Percentiles rank a stretch among this genome's conserved stretches.
These are phyloP conservation scores for Aspergillus chevalieri DNA, from an alignment of 2,329 filamentous ascomycete species.

Conservation along the genomic window DNA sequence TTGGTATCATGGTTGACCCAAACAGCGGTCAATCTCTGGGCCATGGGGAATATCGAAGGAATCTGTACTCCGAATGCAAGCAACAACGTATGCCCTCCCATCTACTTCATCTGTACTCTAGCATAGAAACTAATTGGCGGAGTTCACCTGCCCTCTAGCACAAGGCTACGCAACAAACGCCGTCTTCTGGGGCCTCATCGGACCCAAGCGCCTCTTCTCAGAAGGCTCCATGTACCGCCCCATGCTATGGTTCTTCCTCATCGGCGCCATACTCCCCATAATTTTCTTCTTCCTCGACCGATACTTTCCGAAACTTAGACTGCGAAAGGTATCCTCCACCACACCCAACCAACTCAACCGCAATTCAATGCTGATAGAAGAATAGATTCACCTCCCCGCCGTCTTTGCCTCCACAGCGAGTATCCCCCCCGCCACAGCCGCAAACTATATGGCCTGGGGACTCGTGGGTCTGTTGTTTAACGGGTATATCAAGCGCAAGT, in stretches of 20 bases:
- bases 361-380: not conserved
- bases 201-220: slow-evolving; percentile 60
- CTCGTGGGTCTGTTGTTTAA: slow-evolving; percentile 60
- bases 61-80: slow-evolving; percentile 50
- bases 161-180: slow-evolving; percentile 2
- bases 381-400: slow-evolving; percentile 11
- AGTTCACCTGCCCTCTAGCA: slow-evolving; percentile 2
- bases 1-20: slow-evolving; percentile 41
- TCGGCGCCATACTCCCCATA: slow-evolving; percentile 56
- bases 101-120: slow-evolving; percentile 43
- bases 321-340: slow-evolving; percentile 49
- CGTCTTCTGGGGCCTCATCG: slow-evolving; percentile 60
- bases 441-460: slow-evolving; percentile 64
- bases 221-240: slow-evolving; percentile 53
- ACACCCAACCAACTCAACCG: not conserved
- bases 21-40: slow-evolving; percentile 41
- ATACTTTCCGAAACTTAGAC: slow-evolving; percentile 53
- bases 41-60: slow-evolving; percentile 36
- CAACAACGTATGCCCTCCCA: slow-evolving; percentile 50
- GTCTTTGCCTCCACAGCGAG: slow-evolving; percentile 2
- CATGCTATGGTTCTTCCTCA: slow-evolving; percentile 63
- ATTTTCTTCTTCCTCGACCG: slow-evolving; percentile 52
- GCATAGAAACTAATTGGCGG: slow-evolving; percentile 31
- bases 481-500: slow-evolving; percentile 54
- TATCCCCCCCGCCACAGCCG: slow-evolving; percentile 60